Percentiles rank a stretch among this genome's conserved stretches.
These are phyloP conservation scores for Saitozyma podzolica DNA, from an alignment of 768 basidiomycete species.

Conservation along the genomic window DNA sequence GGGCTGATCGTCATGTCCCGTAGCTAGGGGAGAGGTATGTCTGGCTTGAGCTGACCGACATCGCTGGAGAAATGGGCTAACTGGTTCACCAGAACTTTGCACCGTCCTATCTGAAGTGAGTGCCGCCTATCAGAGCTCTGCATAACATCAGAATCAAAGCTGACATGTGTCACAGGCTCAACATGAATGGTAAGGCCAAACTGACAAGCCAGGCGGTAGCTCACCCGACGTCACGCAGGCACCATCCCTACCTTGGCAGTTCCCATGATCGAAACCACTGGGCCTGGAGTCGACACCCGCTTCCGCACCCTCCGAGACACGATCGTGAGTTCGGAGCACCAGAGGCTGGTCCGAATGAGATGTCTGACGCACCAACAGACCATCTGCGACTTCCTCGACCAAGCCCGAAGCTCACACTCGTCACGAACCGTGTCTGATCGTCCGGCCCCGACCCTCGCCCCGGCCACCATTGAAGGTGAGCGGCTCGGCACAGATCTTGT, in stretches of 20 bases:
- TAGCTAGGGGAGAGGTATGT: slow-evolving; percentile 65
- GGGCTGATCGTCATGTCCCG: slow-evolving; percentile 4
- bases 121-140: too few relatives aligned
- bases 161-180: slow-evolving; percentile 59
- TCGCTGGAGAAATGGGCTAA: slow-evolving; percentile 4
- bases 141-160: slow-evolving; percentile 8
- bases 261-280: slow-evolving; percentile 72
- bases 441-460: slow-evolving; percentile 73
- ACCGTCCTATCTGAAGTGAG: slow-evolving; percentile 61
- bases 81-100: slow-evolving; percentile 62
- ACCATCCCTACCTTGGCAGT: slow-evolving; percentile 82
- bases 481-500: neutral
- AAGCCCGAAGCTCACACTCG: slow-evolving; percentile 70
- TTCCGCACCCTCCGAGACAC: slow-evolving; percentile 78
- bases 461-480: slow-evolving; percentile 75
- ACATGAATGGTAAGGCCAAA: slow-evolving; percentile 63
- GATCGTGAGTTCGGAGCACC: slow-evolving; percentile 57
- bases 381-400: slow-evolving; percentile 78
- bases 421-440: slow-evolving; percentile 70
- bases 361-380: slow-evolving; percentile 56
- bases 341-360: neutral
- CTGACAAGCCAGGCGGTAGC: too few relatives aligned
- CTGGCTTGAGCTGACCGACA: neutral
- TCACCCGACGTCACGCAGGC: slow-evolving; percentile 54
- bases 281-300: slow-evolving; percentile 68